Conservation (phyloP, 306 rosid species). For the Myrica gale region DNA sequence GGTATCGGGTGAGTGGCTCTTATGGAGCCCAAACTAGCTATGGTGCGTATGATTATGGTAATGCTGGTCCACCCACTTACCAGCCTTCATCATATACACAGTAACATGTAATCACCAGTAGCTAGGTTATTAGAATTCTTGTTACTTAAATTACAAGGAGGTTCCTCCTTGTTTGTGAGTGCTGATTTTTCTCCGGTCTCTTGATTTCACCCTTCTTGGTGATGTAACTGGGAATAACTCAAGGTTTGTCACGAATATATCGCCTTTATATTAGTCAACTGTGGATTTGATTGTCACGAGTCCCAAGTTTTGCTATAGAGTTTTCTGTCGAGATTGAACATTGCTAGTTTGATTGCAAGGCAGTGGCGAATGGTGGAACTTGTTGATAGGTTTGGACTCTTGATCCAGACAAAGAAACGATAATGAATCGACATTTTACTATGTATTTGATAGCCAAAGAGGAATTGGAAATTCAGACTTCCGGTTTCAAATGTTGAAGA, state of each 20-base stretch:
- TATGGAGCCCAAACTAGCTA: constrained; percentile 61
- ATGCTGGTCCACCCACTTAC: constrained; percentile 45
- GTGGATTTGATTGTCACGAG: neutral
- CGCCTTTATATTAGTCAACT: neutral
- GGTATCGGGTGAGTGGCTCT: constrained; percentile 42
- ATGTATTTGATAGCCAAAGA: too few relatives aligned
- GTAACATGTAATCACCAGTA: constrained; percentile 34
- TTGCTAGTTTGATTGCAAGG: too few relatives aligned
- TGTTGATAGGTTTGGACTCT: too few relatives aligned
- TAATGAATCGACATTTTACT: too few relatives aligned
- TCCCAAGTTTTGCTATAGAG: neutral
- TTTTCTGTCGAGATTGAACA: too few relatives aligned
- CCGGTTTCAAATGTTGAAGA: too few relatives aligned
- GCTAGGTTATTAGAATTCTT: constrained; percentile 18
- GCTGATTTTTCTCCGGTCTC: neutral
- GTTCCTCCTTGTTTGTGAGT: neutral
- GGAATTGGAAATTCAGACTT: too few relatives aligned
- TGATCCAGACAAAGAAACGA: too few relatives aligned
- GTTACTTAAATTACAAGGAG: neutral
- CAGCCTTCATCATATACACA: constrained; percentile 48
- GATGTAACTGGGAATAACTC: constrained; percentile 1
- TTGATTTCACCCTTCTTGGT: neutral
- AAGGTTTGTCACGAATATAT: neutral
- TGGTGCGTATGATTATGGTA: constrained; percentile 49
- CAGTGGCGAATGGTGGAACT: too few relatives aligned